Base-by-base conservation (phyloP, 495 filamentous ascomycete genomes). In the Cercophora scortea region DNA sequence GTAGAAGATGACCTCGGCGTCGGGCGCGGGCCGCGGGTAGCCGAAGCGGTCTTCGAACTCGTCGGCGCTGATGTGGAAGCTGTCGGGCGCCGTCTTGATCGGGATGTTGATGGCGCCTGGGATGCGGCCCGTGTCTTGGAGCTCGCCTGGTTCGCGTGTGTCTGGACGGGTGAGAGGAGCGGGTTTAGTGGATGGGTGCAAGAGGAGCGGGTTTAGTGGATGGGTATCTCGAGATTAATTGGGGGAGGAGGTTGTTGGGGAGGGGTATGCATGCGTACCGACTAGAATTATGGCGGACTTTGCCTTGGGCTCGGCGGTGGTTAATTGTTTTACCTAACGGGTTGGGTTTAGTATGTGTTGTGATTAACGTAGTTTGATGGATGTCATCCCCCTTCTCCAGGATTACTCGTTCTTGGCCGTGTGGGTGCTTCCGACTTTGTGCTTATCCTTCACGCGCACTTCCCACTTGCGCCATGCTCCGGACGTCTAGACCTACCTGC, bases 71-170 rank as follows among this genome's bases (percentile, higher is more conserved):
- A 96, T 79, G 63, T 86, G 84, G 49, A 91, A 79, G 12, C 84
- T 84, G 60, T 96, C 90, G 0, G 90, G 86, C 45, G 83, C 75
- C 0, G 83, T 85, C 0, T 74, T 78, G 41, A 98, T 72, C 34
- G 93, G 92, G 51, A 98, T 80, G 73, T 85, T 88, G 47, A 88
- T 64, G 0, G 89, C 86, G 18, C 76, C 75, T 1, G 93, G 92
- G 67, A 98, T 95, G 18, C 77, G 76, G 36, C 90, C 90, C 0
- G 82, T 82, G 5, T 68, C 55, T 34, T 54, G 47, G 35, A 90
- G 80, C 69, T 98, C 93, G 57, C 70, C 58, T 42, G 91, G 89
- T 71, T 96, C 92, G 67, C 93, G 92, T 58, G 88, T 81, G 74
- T 98, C 90, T 72, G 10, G 42, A 25, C 25, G 25, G n/a, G 25